Evolutionary conservation across 345 rosid genomes (phyloP).

Genomic region (Angophora floribunda): DNA sequence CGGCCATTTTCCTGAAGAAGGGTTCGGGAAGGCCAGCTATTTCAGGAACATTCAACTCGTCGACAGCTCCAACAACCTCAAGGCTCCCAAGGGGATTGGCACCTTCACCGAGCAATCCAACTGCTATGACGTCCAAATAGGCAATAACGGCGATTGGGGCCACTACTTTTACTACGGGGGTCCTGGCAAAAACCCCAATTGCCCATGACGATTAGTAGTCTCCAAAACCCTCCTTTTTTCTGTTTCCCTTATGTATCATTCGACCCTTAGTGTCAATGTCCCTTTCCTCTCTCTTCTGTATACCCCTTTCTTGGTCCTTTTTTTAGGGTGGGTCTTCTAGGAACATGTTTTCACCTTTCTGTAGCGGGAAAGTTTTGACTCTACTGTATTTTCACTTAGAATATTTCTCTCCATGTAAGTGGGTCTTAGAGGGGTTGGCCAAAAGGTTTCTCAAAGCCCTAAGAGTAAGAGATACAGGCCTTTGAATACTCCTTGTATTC

Average conservation of each 20-base stretch:
- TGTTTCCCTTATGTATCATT: conserved; percentile 32
- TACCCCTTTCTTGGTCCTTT: conserved; percentile 8
- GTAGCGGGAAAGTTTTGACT: conserved; percentile 35
- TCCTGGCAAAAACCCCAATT: conserved; percentile 78
- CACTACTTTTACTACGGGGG: conserved; percentile 97
- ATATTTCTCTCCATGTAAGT: conserved; percentile 27
- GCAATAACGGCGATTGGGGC: conserved; percentile 91
- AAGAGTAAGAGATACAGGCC: conserved; percentile 37
- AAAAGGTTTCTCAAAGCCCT: conserved; percentile 26
- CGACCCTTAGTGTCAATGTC: conserved; percentile 20
- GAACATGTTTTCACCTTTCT: conserved; percentile 10
- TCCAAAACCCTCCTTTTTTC: background rate
- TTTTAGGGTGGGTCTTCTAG: conserved; percentile 20
- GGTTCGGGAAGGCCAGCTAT: conserved; percentile 86
- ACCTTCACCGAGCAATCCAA: conserved; percentile 92
- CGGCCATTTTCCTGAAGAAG: conserved; percentile 89
- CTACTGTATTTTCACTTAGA: background rate
- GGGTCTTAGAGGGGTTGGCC: conserved; percentile 12
- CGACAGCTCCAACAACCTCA: conserved; percentile 84
- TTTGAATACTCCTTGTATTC: conserved; percentile 14
- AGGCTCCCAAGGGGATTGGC: conserved; percentile 78
- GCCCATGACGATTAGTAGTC: conserved; percentile 26
- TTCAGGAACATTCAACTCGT: conserved; percentile 90
- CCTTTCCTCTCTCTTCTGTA: conserved; percentile 3
- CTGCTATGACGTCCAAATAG: conserved; percentile 89